These are phyloP conservation scores for Kodamaea kakaduensis DNA, from an alignment of 805 yeast genomes.

Conservation along the genomic window DNA sequence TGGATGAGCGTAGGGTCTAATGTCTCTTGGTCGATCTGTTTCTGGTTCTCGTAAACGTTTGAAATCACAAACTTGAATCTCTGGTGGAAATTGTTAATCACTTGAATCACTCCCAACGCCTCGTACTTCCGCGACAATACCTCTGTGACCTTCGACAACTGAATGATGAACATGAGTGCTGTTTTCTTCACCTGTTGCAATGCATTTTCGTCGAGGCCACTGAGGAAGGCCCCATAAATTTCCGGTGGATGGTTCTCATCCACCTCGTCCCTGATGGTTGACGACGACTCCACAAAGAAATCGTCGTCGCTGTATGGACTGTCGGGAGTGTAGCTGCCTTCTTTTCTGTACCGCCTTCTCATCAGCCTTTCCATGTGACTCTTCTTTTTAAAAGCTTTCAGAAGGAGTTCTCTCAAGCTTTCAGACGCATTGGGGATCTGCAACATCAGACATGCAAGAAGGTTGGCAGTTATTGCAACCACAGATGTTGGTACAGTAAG, in stretches of 20 bases:
- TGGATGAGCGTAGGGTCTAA: conserved; percentile 17
- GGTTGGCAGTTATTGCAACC: conserved; percentile 46
- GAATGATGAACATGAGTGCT: conserved; percentile 40
- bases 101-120: conserved; percentile 51
- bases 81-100: conserved; percentile 29
- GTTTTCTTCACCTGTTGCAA: conserved; percentile 38
- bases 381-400: conserved; percentile 7
- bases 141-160: conserved; percentile 46
- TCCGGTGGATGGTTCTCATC: conserved; percentile 39
- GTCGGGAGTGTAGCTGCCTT: too few relatives aligned
- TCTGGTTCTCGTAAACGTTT: conserved; percentile 23
- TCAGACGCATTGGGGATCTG: conserved; percentile 43
- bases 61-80: conserved; percentile 15
- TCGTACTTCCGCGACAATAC: conserved; percentile 50
- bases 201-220: conserved; percentile 44
- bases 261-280: conserved; percentile 1
- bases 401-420: conserved; percentile 24
- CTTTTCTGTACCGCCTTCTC: conserved; percentile 1
- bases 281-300: conserved; percentile 23
- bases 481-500: conserved; percentile 44
- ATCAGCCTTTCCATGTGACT: not conserved
- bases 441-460: conserved; percentile 52
- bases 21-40: conserved; percentile 13
- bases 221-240: conserved; percentile 44
- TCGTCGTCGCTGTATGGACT: conserved; percentile 12